Evolutionary conservation across 1,284 basidiomycete species (phyloP).

Genomic region (Phellopilus nigrolimitatus): DNA sequence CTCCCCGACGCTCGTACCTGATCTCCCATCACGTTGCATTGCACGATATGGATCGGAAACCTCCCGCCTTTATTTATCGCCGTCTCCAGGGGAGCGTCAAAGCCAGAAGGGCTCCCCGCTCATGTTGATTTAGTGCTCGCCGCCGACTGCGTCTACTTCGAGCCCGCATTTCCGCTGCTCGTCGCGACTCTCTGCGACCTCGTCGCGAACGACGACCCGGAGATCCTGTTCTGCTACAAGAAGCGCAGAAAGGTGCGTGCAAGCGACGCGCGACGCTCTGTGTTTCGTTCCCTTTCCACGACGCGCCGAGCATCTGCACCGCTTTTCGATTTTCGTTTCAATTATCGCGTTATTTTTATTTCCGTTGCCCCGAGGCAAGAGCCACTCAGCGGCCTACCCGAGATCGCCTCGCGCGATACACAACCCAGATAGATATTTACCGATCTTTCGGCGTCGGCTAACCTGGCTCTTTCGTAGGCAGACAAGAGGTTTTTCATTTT

Average conservation of each 20-base stretch:
- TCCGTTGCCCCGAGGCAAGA: no score
- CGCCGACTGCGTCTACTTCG: slow-evolving; percentile 94
- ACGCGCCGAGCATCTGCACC: not conserved
- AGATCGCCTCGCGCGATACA: no score
- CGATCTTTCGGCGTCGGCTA: not conserved
- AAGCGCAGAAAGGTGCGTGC: slow-evolving; percentile 83
- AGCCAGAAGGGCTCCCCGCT: slow-evolving; percentile 24
- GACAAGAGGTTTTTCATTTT: slow-evolving; percentile 87
- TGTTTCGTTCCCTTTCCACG: not conserved
- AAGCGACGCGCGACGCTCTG: not conserved
- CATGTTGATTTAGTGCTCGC: slow-evolving; percentile 63
- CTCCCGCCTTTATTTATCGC: not conserved
- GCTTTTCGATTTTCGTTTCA: slow-evolving; percentile 1
- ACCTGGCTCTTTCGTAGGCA: slow-evolving; percentile 46
- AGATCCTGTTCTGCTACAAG: slow-evolving; percentile 89
- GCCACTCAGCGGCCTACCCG: no score
- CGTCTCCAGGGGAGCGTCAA: slow-evolving; percentile 29
- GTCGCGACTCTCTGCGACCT: slow-evolving; percentile 76
- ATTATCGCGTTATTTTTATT: no score
- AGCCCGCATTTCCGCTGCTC: slow-evolving; percentile 88
- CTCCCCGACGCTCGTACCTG: no score
- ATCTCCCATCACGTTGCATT: not conserved
- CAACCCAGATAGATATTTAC: no score
- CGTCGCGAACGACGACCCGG: slow-evolving; percentile 42
- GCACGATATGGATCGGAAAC: no score